Base-by-base conservation (phyloP, 139 green algal genomes). In the Volvox africanus region DNA sequence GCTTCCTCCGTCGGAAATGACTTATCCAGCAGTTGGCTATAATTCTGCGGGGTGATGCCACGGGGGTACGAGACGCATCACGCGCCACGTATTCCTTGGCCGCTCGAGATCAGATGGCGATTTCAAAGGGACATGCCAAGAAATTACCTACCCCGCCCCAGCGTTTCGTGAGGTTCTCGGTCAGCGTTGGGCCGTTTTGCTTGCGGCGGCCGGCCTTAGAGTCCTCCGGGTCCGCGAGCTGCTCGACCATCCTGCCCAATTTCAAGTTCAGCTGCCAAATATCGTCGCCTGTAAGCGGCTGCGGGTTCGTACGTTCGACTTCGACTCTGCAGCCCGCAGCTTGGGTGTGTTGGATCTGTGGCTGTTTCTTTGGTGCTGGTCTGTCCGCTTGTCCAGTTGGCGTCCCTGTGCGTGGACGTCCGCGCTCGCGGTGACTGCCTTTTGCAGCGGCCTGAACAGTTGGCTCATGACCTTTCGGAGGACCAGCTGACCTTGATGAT, bases 191-290 rank as follows among this genome's bases (percentile, higher is more conserved):
- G 61, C 61, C 67, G 61, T 68, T 83, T 2, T 55, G n/a, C 0
- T 79, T 61, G 16, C 76, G 21, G 13, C 37, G 26, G 24, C 36
- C 5, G 2, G n/a, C 44, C 76, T 86, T 91, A 32, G 14, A 18
- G 73, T 91, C 87, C 26, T 91, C 87, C 19, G 44, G 61, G 61
- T 86, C 76, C 61, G 26, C 87, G 37, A 91, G 76, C 76, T 67
- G 24, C 33, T 79, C 87, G 9, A 21, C 76, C 33, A 86, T 44
- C 61, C 22, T 50, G 5, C 28, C 76, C 33, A 91, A 33, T 61
- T 50, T 2, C 26, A 50, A 2, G 76, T 91, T 91, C 19, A 91
- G 37, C 61, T 50, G 17, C 87, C 86, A 90, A 1, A 76, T 90
- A 32, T 90, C 86, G 9, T 90, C 86, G 0, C 86, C 86, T 30